A percentile compares a stretch with the other conserved stretches of the same genome.
Evolutionary conservation across 352 stramenopile genomes (phyloP).

Genomic region (Phytopythium mirpurense): DNA sequence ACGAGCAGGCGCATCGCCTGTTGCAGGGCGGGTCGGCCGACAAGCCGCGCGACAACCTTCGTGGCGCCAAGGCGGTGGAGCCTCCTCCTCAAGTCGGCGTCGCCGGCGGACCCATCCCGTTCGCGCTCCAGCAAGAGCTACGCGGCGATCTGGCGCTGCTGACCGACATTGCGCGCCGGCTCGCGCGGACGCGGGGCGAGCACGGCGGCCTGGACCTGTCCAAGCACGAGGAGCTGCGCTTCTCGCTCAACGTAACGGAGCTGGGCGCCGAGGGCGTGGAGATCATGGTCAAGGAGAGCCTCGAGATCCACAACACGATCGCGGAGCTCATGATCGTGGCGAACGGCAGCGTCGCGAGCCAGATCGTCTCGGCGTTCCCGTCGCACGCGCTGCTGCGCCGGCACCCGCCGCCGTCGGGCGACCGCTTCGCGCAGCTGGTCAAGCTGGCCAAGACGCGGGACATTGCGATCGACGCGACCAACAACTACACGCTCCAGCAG

Average conservation of each 20-base stretch:
- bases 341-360: conserved; percentile 85
- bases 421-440: conserved; percentile 72
- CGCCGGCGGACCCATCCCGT: conserved; percentile 57
- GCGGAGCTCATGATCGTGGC: conserved; percentile 93
- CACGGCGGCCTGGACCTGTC: conserved; percentile 77
- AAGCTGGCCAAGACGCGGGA: conserved; percentile 65
- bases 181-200: conserved; percentile 51
- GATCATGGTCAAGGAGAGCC: conserved; percentile 86
- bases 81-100: conserved; percentile 30
- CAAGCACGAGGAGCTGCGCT: conserved; percentile 80
- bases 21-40: conserved; percentile 62
- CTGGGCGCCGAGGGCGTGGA: conserved; percentile 68
- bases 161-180: conserved; percentile 56
- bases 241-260: conserved; percentile 73
- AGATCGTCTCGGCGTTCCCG: conserved; percentile 79
- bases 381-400: conserved; percentile 82
- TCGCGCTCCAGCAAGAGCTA: conserved; percentile 45
- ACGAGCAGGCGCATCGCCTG: conserved; percentile 77
- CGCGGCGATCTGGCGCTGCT: conserved; percentile 53
- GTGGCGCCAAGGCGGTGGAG: conserved; percentile 4
- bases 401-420: conserved; percentile 73
- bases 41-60: conserved; percentile 6
- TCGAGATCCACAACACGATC: conserved; percentile 93
- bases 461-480: conserved; percentile 67
- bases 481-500: conserved; percentile 81